Conservation (phyloP, 2,329 filamentous ascomycete species). For the Beauveria australis region DNA sequence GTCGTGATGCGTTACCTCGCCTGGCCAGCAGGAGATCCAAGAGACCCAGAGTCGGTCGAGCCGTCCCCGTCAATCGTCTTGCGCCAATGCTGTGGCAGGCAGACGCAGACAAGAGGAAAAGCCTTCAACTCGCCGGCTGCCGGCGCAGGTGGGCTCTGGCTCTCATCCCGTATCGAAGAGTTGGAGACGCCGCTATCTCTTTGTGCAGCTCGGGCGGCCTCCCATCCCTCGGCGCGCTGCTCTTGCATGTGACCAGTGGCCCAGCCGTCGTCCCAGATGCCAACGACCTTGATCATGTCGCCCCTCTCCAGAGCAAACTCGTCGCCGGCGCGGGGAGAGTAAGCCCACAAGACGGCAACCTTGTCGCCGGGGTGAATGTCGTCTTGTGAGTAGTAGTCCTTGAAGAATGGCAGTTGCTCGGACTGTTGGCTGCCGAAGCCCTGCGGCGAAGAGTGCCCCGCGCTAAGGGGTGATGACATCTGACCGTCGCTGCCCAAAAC, state of each 20-base stretch:
- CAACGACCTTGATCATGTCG: slow-evolving; percentile 96
- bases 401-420: slow-evolving; percentile 92
- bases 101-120: slow-evolving; percentile 94
- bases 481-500: slow-evolving; percentile 62
- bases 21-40: slow-evolving; percentile 3
- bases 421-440: slow-evolving; percentile 83
- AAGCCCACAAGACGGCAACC: slow-evolving; percentile 91
- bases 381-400: slow-evolving; percentile 96
- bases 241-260: slow-evolving; percentile 81
- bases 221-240: slow-evolving; percentile 84
- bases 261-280: slow-evolving; percentile 99
- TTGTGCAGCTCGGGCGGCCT: slow-evolving; percentile 65
- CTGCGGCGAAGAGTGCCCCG: slow-evolving; percentile 74
- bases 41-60: slow-evolving; percentile 56
- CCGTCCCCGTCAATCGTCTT: slow-evolving; percentile 91
- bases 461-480: slow-evolving; percentile 70
- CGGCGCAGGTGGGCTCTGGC: slow-evolving; percentile 56
- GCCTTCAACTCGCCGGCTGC: slow-evolving; percentile 82
- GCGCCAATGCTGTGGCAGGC: slow-evolving; percentile 89
- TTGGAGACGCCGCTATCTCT: slow-evolving; percentile 91
- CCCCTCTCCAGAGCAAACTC: slow-evolving; percentile 90
- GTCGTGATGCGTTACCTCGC: neutral
- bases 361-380: slow-evolving; percentile 88
- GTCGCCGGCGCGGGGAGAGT: slow-evolving; percentile 86
- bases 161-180: slow-evolving; percentile 54